Conservation (phyloP, 306 rosid genomes). For the Lathyrus aphaca region DNA sequence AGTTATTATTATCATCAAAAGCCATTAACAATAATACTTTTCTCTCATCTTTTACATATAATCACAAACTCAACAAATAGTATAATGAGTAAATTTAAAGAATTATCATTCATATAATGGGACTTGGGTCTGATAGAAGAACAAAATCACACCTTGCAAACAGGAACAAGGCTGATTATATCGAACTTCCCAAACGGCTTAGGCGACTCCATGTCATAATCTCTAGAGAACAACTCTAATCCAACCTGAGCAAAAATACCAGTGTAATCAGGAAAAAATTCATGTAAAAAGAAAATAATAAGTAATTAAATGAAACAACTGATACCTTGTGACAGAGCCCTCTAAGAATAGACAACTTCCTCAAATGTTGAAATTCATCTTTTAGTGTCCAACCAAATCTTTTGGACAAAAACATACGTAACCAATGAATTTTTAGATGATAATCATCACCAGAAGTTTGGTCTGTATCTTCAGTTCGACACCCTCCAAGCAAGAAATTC, state of each 20-base stretch:
- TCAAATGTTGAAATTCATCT: constrained; percentile 78
- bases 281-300: constrained; percentile 6
- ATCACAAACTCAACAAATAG: background rate
- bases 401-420: constrained; percentile 53
- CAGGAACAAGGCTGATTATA: constrained; percentile 81
- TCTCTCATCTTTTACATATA: no score
- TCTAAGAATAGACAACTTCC: constrained; percentile 80
- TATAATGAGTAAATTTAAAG: constrained; percentile 7
- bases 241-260: constrained; percentile 64
- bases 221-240: constrained; percentile 81
- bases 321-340: constrained; percentile 90
- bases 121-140: background rate
- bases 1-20: no score
- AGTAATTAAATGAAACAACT: background rate
- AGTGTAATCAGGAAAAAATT: constrained; percentile 27
- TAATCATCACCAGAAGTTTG: constrained; percentile 52
- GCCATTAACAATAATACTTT: no score
- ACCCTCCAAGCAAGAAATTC: constrained; percentile 75
- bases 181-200: constrained; percentile 77
- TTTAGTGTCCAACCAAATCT: constrained; percentile 78
- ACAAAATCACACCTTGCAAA: constrained; percentile 73
- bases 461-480: constrained; percentile 49
- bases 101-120: constrained; percentile 34
- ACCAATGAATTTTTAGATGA: constrained; percentile 70
- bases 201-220: constrained; percentile 76